Evolutionary conservation across 2,329 filamentous ascomycete species (phyloP), one percentile per base, ranked within the genome.

Genomic region (Phoma sp.): DNA sequence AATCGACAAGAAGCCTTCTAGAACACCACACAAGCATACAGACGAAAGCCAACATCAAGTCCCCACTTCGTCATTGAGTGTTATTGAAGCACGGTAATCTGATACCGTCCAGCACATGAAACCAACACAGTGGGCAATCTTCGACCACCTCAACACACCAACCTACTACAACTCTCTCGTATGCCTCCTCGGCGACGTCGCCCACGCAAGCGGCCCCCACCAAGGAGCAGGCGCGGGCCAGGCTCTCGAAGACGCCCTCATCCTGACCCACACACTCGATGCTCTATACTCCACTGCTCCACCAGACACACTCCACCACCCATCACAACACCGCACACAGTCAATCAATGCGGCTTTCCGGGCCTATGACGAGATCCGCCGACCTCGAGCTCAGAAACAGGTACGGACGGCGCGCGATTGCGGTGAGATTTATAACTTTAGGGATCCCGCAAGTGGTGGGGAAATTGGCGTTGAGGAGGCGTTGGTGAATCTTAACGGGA

Each of bases 201-300:
- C 64, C 0, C 67, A 69, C 47, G 65, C 66, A 25, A 50, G 51
- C 6, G 41, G 47, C 1, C 67, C 67, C 0, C 60, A 65, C 40
- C 63, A 67, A 57, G 65, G 46, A n/a, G 61, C 64, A 1, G 66
- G 66, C 11, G 67, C 65, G 7, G 65, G 63, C 32, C 56, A 62
- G 46, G 55, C 53, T 14, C 55, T 69, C 25, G 67, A 69, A 60
- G 67, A 69, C 55, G 57, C 64, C 4, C 60, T 68, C 6, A 57
- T 69, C 7, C 58, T 69, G 1, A 63, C 62, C 0, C 54, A 48
- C 22, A 55, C 66, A 0, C 55, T 67, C 6, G 49, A 47, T 9
- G 44, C 40, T 14, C 36, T 62, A 1, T 37, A 35, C 44, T 7
- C 37, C 29, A 29, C 39, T 2, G 7, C 45, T 4, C 4, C 33